Conservation (phyloP, 2,329 filamentous ascomycete species). For the Keithomyces neogunnii region DNA sequence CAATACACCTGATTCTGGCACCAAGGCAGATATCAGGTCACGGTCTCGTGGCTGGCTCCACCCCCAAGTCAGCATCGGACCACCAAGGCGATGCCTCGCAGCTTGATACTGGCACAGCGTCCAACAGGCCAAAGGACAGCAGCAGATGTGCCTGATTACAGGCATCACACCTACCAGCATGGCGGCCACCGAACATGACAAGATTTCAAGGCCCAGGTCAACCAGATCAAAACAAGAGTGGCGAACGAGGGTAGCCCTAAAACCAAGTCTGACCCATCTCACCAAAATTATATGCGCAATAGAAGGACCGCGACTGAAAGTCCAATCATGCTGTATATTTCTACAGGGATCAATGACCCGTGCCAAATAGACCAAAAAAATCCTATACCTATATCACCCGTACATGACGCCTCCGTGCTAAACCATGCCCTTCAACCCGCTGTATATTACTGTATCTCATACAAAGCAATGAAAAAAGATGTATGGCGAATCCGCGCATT, state of each 20-base stretch:
- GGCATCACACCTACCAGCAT: background rate
- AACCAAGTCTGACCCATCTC: background rate
- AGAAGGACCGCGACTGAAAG: background rate
- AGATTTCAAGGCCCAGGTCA: background rate
- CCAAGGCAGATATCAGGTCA: slow-evolving; percentile 1
- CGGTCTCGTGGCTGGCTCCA: background rate
- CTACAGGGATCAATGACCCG: background rate
- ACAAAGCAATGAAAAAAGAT: slow-evolving; percentile 6
- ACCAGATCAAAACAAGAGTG: too few relatives aligned
- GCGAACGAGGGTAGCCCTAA: background rate
- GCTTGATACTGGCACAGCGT: background rate
- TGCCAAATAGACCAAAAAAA: background rate
- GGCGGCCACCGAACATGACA: background rate
- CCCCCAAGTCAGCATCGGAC: background rate
- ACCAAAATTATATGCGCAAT: background rate
- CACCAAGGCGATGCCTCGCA: background rate
- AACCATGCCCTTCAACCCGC: background rate
- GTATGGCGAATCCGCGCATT: background rate
- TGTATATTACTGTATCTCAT: background rate
- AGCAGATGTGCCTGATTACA: background rate
- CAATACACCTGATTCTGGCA: slow-evolving; percentile 11
- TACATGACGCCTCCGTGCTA: background rate
- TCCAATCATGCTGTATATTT: background rate
- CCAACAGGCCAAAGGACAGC: background rate
- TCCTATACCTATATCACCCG: background rate